These are phyloP conservation scores for Mytilinidion resinicola DNA, from an alignment of 495 filamentous ascomycete genomes.

Conservation along the genomic window DNA sequence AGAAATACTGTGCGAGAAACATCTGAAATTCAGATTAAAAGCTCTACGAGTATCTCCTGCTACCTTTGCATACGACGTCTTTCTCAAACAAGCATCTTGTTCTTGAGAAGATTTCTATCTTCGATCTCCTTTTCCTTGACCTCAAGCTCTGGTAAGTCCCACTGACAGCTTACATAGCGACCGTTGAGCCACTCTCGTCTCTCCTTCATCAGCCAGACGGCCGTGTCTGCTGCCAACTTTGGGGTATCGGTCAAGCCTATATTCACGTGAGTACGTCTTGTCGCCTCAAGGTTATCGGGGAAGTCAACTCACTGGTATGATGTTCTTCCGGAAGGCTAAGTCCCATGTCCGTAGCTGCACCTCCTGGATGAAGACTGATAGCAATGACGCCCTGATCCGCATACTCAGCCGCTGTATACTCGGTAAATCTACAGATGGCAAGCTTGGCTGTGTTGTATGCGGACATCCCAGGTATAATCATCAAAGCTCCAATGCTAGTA, in stretches of 20 bases:
- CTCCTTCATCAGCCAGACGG: conserved; percentile 44
- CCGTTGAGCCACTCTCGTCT: conserved; percentile 46
- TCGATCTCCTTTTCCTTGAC: conserved; percentile 14
- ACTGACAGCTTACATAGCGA: conserved; percentile 36
- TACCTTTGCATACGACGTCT: too few relatives aligned
- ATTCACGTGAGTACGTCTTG: neutral
- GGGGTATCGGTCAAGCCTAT: conserved; percentile 38
- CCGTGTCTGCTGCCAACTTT: conserved; percentile 41
- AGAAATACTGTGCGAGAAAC: too few relatives aligned
- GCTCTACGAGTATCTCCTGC: too few relatives aligned
- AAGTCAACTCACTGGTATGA: neutral
- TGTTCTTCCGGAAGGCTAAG: neutral
- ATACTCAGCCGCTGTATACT: neutral
- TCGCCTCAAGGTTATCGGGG: neutral
- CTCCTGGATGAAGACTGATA: neutral
- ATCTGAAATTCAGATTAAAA: too few relatives aligned
- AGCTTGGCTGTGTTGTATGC: neutral
- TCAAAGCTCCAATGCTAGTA: neutral
- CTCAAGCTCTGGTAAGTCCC: conserved; percentile 21
- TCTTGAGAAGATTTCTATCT: conserved; percentile 16
- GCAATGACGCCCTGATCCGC: neutral
- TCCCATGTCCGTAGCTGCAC: neutral
- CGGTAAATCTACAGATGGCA: neutral
- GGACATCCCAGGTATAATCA: conserved; percentile 6
- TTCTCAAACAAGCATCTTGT: neutral